Evolutionary conservation across 257 asterid genomes (phyloP), one percentile per base, ranked within the genome.

Genomic region (Solanum clarkiae): DNA sequence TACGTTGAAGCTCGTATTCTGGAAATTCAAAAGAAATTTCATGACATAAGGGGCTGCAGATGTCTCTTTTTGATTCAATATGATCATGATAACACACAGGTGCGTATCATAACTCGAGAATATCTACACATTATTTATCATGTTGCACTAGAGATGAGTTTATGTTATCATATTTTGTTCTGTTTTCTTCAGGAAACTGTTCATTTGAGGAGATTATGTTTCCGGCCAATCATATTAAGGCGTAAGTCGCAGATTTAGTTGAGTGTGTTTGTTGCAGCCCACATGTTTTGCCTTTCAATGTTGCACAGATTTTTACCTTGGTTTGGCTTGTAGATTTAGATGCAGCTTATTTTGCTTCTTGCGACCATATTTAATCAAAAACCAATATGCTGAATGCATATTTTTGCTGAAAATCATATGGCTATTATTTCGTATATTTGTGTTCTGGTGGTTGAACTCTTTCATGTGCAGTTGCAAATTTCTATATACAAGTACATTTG

Each of bases 1-100:
- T 94, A 96, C 87, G 92, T 89, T 49, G 99, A 96, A 83, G 98
- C 98, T 84, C 91, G 72, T 83, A 92, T 97, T 56, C 79, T 90
- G 5, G 93, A 92, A 60, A 91, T 97, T 82, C 92, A 92, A 87
- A 92, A 89, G 90, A 92, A 93, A 89, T 86, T 91, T 92, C 99
- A 97, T 80, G 99, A 97, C 85, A 90, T 95, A 62, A 91, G 99
- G 89, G 99, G 99, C n/a, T 97, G 99, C 88, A 90, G 99, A 86
- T 97, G 98, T 81, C 90, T 93, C 88, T 97, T 94, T 94, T 87
- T 88, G 88, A 90, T 97, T 72, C 89, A 82, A 84, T 97, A 97
- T 56, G 88, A 56, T 88, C 98, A 93, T 88, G 97, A 95, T 75
- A 86, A 89, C 82, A 44, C 88, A 4, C 92, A 91, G 98, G 99